Evolutionary conservation across 805 yeast genomes (phyloP).

Genomic region (Jamesozyma spencerorum): DNA sequence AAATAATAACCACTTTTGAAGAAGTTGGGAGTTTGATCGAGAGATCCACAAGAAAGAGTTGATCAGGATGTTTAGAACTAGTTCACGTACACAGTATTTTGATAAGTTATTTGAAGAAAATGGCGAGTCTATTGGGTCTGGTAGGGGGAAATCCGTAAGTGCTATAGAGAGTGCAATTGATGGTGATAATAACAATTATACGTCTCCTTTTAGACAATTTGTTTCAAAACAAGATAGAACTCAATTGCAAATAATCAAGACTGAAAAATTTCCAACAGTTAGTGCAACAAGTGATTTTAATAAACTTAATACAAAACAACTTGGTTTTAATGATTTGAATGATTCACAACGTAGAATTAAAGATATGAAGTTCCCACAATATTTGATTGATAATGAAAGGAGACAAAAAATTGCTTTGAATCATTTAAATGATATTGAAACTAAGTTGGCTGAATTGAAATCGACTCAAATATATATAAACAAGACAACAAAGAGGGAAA

Average conservation of each 20-base stretch:
- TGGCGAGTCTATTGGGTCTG: too few relatives aligned
- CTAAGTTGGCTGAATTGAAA: conserved; percentile 15
- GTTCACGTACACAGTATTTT: too few relatives aligned
- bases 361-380: conserved; percentile 26
- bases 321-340: conserved; percentile 20
- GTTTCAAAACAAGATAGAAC: not conserved
- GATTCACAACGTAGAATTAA: conserved; percentile 18
- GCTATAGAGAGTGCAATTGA: too few relatives aligned
- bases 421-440: conserved; percentile 21
- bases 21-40: too few relatives aligned
- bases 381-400: conserved; percentile 20
- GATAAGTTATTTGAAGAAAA: too few relatives aligned
- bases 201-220: conserved; percentile 10
- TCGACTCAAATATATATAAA: conserved; percentile 15
- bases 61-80: too few relatives aligned
- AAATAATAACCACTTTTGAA: too few relatives aligned
- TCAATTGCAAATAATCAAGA: conserved; percentile 5
- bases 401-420: conserved; percentile 18
- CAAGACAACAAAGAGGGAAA: not conserved
- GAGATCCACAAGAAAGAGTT: too few relatives aligned
- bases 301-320: conserved; percentile 14
- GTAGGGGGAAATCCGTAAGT: too few relatives aligned
- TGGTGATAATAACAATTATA: conserved; percentile 5
- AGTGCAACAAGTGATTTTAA: conserved; percentile 21
- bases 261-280: conserved; percentile 21